A percentile compares a stretch with the other conserved stretches of the same genome.
Conservation (phyloP, 179 eudicot genomes). For the Carnegiea gigantea region DNA sequence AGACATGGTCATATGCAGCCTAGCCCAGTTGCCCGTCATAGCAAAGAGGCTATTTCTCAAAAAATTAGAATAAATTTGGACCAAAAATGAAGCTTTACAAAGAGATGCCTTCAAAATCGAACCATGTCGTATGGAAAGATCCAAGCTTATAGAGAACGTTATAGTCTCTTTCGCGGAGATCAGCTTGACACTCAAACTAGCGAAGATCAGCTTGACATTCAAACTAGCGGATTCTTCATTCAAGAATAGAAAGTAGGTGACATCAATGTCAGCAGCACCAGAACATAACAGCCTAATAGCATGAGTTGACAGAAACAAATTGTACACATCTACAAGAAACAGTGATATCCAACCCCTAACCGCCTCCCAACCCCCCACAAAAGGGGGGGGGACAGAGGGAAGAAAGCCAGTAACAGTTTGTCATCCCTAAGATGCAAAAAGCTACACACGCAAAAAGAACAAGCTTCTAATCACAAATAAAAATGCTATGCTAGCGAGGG, state of each 20-base stretch:
- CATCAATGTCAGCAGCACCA: too few species aligned
- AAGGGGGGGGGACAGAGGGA: not conserved
- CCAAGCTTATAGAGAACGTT: not conserved
- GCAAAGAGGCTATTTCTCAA: not conserved
- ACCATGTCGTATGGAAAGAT: conserved; percentile 3
- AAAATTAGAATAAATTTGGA: not conserved
- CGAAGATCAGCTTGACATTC: not conserved
- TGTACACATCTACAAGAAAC: too few species aligned
- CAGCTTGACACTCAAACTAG: too few species aligned
- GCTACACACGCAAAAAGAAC: not conserved
- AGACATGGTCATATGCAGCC: not conserved
- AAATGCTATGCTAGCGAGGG: not conserved
- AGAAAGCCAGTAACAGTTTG: not conserved
- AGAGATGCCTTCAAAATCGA: not conserved
- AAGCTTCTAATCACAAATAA: too few species aligned
- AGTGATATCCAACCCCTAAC: too few species aligned
- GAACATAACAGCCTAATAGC: too few species aligned
- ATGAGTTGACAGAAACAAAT: too few species aligned
- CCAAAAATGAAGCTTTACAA: not conserved
- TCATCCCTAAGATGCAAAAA: not conserved
- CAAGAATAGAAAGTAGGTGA: not conserved
- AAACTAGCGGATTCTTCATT: not conserved
- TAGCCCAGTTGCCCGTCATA: not conserved
- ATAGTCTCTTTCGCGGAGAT: too few species aligned
- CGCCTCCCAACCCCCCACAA: too few species aligned